Evolutionary conservation across 352 stramenopile genomes (phyloP).

Genomic region (Saprolegnia parasitica): DNA sequence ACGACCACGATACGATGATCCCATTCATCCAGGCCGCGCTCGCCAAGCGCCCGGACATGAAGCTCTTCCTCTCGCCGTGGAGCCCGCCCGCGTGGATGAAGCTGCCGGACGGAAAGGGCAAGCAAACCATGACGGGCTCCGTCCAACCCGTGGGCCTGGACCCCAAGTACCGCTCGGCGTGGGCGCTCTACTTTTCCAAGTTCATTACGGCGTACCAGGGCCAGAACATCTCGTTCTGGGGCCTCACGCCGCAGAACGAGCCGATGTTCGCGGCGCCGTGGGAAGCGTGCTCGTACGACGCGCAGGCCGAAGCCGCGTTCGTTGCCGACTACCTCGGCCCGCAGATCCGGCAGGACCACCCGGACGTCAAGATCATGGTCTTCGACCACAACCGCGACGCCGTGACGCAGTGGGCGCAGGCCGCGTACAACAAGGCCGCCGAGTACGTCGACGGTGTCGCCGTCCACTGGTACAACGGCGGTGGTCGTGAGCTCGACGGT

Average conservation of each 20-base stretch:
- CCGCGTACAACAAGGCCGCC: conserved; percentile 55
- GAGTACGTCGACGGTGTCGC: conserved; percentile 87
- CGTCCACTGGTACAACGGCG: conserved; percentile 84
- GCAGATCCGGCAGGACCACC: conserved; percentile 75
- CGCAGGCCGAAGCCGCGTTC: conserved; percentile 64
- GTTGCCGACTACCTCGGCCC: conserved; percentile 82
- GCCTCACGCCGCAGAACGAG: conserved; percentile 88
- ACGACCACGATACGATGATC: conserved; percentile 81
- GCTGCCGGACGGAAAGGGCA: conserved; percentile 31
- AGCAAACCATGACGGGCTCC: conserved; percentile 67
- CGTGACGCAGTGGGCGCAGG: conserved; percentile 62
- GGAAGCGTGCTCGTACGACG: conserved; percentile 62
- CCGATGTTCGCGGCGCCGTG: conserved; percentile 68
- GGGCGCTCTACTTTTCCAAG: conserved; percentile 89
- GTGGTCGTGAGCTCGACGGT: conserved; percentile 61
- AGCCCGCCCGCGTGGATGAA: conserved; percentile 89
- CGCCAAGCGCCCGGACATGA: conserved; percentile 57
- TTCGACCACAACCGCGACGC: conserved; percentile 89
- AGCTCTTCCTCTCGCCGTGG: conserved; percentile 86
- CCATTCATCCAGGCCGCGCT: conserved; percentile 75
- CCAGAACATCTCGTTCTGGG: conserved; percentile 81
- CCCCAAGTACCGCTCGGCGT: conserved; percentile 53
- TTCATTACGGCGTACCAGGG: conserved; percentile 89
- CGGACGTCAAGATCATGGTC: conserved; percentile 86
- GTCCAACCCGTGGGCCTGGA: conserved; percentile 46